A percentile compares a stretch with the other conserved stretches of the same genome.
Evolutionary conservation across 768 basidiomycete species (phyloP).

Genomic region (Mycena venus): DNA sequence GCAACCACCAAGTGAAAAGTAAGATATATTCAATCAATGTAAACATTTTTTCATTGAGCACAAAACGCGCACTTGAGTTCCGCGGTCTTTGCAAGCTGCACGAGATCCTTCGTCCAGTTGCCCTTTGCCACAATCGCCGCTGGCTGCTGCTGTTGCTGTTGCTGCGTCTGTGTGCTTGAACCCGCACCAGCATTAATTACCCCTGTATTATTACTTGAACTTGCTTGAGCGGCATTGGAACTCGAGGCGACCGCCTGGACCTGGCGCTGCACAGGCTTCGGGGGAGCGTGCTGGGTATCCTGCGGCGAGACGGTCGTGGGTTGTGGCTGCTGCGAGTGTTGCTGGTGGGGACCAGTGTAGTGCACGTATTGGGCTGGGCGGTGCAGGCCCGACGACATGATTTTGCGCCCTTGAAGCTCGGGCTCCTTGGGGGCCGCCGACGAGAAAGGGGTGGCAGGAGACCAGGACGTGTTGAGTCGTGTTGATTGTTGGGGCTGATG

Average conservation of each 20-base stretch:
- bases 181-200: neutral
- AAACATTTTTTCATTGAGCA: neutral
- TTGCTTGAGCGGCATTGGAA: no score
- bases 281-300: no score
- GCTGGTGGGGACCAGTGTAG: no score
- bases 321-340: no score
- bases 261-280: no score
- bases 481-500: no score
- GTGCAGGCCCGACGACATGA: conserved; percentile 10
- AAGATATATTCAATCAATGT: neutral
- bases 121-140: conserved; percentile 70
- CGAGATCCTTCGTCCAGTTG: conserved; percentile 90
- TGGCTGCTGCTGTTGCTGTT: conserved; percentile 15
- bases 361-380: no score
- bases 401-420: neutral
- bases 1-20: no score
- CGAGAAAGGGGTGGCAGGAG: conserved; percentile 12
- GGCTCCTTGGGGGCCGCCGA: neutral
- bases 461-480: no score
- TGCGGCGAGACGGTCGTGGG: no score
- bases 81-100: conserved; percentile 88
- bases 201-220: neutral
- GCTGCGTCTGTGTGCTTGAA: neutral
- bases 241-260: no score
- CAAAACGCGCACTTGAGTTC: conserved; percentile 81